A percentile compares a stretch with the other conserved stretches of the same genome.
These are phyloP conservation scores for Helichrysum umbraculigerum DNA, from an alignment of 129 eudicot species.

Conservation along the genomic window DNA sequence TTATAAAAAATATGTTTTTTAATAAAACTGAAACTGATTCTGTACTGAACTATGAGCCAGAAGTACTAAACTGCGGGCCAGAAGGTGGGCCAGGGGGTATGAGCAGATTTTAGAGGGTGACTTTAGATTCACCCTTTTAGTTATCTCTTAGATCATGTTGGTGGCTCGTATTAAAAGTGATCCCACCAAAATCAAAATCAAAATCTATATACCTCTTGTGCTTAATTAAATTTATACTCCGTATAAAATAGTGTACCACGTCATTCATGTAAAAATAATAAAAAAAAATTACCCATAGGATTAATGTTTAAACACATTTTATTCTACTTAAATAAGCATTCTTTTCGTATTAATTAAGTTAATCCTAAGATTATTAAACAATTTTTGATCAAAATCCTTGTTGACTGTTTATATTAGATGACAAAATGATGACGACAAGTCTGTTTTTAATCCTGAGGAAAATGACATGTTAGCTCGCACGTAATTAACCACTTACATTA, in stretches of 20 bases:
- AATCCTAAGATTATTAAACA: background rate
- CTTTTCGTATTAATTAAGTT: background rate
- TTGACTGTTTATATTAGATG: conserved; percentile 11
- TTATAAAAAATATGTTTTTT: too few species aligned
- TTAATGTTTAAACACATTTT: background rate
- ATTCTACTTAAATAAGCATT: background rate
- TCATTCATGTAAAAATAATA: background rate
- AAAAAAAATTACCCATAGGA: background rate
- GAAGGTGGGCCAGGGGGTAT: too few species aligned
- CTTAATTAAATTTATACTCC: too few species aligned
- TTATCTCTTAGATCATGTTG: background rate
- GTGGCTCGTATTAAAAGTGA: conserved; percentile 47
- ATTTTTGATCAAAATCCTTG: conserved; percentile 1
- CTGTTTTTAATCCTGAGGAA: conserved; percentile 10
- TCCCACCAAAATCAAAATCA: conserved; percentile 47
- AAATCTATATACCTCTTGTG: conserved; percentile 14
- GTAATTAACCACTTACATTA: conserved; percentile 9
- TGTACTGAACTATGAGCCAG: too few species aligned
- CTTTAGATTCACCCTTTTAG: too few species aligned
- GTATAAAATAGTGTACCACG: conserved; percentile 17
- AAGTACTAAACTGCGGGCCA: too few species aligned
- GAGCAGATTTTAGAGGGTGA: too few species aligned
- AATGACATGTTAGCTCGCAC: background rate
- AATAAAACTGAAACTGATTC: too few species aligned
- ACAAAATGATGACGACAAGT: conserved; percentile 21